These are phyloP conservation scores for Heritiera fomes DNA, from an alignment of 345 rosid genomes.

Conservation along the genomic window DNA sequence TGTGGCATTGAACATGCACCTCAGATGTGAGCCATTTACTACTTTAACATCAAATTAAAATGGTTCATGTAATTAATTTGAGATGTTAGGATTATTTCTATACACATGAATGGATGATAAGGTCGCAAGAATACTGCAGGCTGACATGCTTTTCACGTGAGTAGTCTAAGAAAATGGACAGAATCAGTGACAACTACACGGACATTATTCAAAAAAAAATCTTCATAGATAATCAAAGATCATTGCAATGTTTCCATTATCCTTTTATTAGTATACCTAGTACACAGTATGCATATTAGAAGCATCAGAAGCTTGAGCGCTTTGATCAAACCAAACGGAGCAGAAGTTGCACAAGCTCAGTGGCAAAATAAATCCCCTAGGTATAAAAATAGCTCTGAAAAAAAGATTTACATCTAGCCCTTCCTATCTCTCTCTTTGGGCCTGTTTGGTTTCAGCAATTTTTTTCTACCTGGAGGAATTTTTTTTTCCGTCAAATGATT, in stretches of 20 bases:
- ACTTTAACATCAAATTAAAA: not conserved
- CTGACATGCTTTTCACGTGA: not conserved
- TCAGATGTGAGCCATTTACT: not conserved
- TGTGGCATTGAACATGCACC: not conserved
- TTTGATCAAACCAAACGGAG: not conserved
- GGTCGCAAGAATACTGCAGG: not conserved
- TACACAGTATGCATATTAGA: not conserved
- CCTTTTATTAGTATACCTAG: not conserved
- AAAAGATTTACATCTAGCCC: not conserved
- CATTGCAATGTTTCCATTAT: not conserved
- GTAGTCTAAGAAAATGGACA: not conserved
- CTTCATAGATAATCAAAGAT: not conserved
- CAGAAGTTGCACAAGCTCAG: not conserved
- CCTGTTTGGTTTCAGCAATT: too few relatives aligned
- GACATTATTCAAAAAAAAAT: not conserved
- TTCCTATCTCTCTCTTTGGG: not conserved
- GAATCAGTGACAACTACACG: not conserved
- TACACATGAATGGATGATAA: not conserved
- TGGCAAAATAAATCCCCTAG: not conserved
- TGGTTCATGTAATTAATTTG: not conserved
- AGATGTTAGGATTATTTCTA: not conserved
- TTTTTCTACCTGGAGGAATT: too few relatives aligned
- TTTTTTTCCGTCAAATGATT: too few relatives aligned
- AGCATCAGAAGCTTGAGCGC: not conserved
- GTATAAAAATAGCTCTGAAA: not conserved